Base-by-base conservation (phyloP, 2,329 filamentous ascomycete species). In the Xylariaceae sp. region DNA sequence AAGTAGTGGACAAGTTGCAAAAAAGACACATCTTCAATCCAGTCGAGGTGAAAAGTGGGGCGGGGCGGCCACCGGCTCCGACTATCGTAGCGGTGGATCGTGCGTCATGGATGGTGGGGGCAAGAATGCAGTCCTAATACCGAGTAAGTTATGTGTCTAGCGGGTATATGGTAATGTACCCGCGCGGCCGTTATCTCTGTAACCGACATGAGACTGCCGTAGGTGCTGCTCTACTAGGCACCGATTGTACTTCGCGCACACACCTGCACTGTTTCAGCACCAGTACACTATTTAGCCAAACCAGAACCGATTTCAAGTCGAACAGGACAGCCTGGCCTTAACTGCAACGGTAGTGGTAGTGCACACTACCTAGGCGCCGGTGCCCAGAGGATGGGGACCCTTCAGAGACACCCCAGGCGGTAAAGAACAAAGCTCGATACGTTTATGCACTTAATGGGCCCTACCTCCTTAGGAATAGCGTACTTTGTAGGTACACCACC, bases 1-100 rank as follows among this genome's bases (percentile, higher is more conserved):
- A 54, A 59, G 65, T 65, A 59, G 65, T 65, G 65, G 65, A 65
- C 65, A 68, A 65, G 63, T 68, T 68, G 63, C 62, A 63, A 68
- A 65, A 67, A 65, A 62, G 47, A 66, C 65, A 67, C 63, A 67
- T 67, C 56, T 67, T 64, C 65, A 63, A 58, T 65, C n/a, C n/a
- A n/a, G 48, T 54, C 42, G 12, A 51, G n/a, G 10, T 10, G 65
- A 65, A 43, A 62, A 61, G 62, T 59, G 63, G 60, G 57, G 53
- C 59, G 10, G 5, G 13, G 32, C 32, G 13, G 50, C n/a, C 37
- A 29, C 16, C 15, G 13, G 8, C 36, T 19, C 8, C 26, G 5
- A 26, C 26, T 26, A 26, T 26, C 26, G 26, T 4, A 26, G 26
- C 26, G 34, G 43, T 51, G 51, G 48, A 43, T 32, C 47, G 29